phyloP scores from a whole-genome alignment of 2,329 filamentous ascomycete genomes.

The Fusarium nygamai region DNA sequence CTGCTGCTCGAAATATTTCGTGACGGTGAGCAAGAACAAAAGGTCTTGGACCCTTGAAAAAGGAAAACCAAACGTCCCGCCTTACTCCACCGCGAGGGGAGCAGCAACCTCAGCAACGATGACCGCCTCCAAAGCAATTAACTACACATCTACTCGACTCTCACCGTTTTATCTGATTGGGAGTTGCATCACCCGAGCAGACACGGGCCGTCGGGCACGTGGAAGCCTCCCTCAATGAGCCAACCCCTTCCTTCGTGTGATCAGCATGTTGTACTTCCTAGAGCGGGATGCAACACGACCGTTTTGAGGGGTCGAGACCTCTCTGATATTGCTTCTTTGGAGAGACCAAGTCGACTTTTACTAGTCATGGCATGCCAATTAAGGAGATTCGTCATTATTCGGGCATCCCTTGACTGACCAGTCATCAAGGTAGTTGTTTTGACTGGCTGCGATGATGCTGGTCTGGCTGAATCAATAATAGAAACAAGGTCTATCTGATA shows the following conservation, averaged over 20 bases:
- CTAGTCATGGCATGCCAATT: slow-evolving; percentile 14
- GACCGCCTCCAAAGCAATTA: slow-evolving; percentile 14
- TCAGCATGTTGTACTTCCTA: slow-evolving; percentile 28
- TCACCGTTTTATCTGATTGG: slow-evolving; percentile 22
- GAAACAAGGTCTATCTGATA: slow-evolving; percentile 3
- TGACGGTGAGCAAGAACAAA: slow-evolving; percentile 11
- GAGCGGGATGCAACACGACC: slow-evolving; percentile 21
- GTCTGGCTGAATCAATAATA: slow-evolving; percentile 9
- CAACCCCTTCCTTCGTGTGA: slow-evolving; percentile 30
- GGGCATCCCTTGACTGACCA: background rate
- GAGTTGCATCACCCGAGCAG: slow-evolving; percentile 32
- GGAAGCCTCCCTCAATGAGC: slow-evolving; percentile 22
- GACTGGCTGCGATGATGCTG: background rate
- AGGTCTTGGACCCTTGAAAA: slow-evolving; percentile 12
- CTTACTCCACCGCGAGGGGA: background rate
- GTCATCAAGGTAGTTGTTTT: background rate
- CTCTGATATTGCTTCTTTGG: slow-evolving; percentile 5
- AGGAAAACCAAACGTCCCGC: background rate
- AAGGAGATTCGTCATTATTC: background rate
- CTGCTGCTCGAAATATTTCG: background rate
- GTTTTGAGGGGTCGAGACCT: slow-evolving; percentile 19
- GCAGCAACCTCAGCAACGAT: background rate
- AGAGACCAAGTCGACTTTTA: background rate
- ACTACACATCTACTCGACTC: background rate
- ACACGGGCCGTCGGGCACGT: slow-evolving; percentile 33